Base-by-base conservation (phyloP, 2,329 filamentous ascomycete species). In the Magnaporthiopsis incrustans region DNA sequence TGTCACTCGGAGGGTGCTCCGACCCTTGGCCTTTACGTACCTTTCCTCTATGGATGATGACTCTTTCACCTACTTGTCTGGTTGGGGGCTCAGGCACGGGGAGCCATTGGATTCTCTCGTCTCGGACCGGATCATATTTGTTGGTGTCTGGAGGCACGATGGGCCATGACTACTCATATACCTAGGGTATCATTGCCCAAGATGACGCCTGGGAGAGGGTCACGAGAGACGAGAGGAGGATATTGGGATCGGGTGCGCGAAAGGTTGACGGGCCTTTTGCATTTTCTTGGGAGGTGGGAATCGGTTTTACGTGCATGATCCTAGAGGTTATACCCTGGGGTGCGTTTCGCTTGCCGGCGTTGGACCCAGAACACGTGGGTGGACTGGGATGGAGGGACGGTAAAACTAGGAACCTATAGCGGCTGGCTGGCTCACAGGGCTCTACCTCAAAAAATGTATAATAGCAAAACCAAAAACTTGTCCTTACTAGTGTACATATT, bases 261-360 rank as follows among this genome's bases (percentile, higher is more conserved):
- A n/a, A 53, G 22, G 44, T 53, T n/a, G 44, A n/a, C 44, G 44
- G 44, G 44, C n/a, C 22, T 2, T 2, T 53, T 53, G 44, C 44
- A 53, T 53, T 53, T 53, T 53, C 44, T 53, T 38, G 50, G 38
- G 60, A 61, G 38, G 60, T 27, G 33, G 60, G 22, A 32, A 53
- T 30, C 27, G 27, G 60, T 60, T 32, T n/a, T 60, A 56, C 57
- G 25, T 58, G 57, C 57, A 58, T 58, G 57, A 58, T 62, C 53
- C 38, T 62, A 62, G 61, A 62, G 61, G 61, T 62, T 62, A 62
- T 62, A 62, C 61, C 61, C 61, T 56, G 57, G 61, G 60, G 38
- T 62, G 61, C 50, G 61, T 58, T 58, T 32, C 30, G 25, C 44
- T 53, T 53, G 44, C 44, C 44, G 44, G 44, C 44, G 44, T 53